Evolutionary conservation across 257 asterid species (phyloP), one percentile per base, ranked within the genome.

Genomic region (Apocynum venetum): DNA sequence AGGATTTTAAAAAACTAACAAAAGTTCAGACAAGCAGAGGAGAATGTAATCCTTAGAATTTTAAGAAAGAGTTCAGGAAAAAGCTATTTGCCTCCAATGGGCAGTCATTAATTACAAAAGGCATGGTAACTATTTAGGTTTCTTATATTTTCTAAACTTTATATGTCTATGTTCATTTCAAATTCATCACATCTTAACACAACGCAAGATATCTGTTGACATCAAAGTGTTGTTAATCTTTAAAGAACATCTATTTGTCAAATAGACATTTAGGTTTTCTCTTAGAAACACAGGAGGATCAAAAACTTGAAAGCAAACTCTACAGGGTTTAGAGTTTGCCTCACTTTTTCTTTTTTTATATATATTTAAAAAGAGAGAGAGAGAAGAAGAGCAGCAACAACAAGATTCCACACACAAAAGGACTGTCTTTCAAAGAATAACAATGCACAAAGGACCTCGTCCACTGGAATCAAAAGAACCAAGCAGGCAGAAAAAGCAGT

Each of bases 401-500:
- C 31, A 25, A 2, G 56, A 56, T 17, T n/a, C 63, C 35, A 19
- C 2, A 20, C 63, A 17, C 63, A 56, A 56, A 56, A 0, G n/a
- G 10, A 19, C 2, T 15, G 35, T 66, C 72, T 41, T 1, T 15
- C 43, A 68, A 15, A 43, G 52, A 68, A 68, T 12, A 3, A 51
- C 14, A 20, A 20, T 1, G 1, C 1, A 56, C 10, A 56, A 56
- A 56, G 63, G n/a, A 20, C 15, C 35, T 56, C 4, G 35, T 56
- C 35, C 63, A 8, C 8, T 73, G 47, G 11, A 43, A 40, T 57
- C 1, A 47, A 61, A 60, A 60, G 17, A 63, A 52, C 17, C 11
- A 25, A 72, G 72, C 41, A 53, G 59, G 13, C 3, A 74, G 31
- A 60, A 75, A 75, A 76, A 70, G 79, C 14, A 63, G 46, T 79